Conservation (phyloP, 2,329 filamentous ascomycete species). For the Zymoseptoria pseudotritici region DNA sequence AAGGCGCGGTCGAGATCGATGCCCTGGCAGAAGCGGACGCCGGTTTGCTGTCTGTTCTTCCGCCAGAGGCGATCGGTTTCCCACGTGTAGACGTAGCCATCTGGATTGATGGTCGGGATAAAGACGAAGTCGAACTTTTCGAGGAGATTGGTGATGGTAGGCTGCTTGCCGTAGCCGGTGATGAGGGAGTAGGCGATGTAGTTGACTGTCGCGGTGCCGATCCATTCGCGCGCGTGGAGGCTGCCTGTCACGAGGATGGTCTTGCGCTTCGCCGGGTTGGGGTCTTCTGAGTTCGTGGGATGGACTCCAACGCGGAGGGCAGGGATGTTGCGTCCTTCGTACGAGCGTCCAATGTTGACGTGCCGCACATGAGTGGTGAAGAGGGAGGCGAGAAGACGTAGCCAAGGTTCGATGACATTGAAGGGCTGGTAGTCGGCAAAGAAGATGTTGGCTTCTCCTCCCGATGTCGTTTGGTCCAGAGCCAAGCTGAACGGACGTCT, state of each 20-base stretch:
- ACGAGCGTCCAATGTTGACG: constrained; percentile 73
- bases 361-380: constrained; percentile 73
- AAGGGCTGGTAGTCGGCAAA: constrained; percentile 89
- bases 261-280: constrained; percentile 50
- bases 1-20: constrained; percentile 86
- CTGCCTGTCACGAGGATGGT: constrained; percentile 79
- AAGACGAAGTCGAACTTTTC: constrained; percentile 82
- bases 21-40: constrained; percentile 73
- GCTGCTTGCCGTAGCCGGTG: constrained; percentile 67
- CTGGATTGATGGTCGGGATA: constrained; percentile 82
- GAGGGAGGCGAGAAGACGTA: constrained; percentile 81
- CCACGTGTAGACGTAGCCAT: constrained; percentile 94
- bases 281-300: constrained; percentile 42
- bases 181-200: constrained; percentile 87
- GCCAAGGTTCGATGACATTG: constrained; percentile 80
- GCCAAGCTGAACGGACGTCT: constrained; percentile 20
- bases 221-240: constrained; percentile 94
- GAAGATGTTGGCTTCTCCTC: constrained; percentile 58
- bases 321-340: constrained; percentile 78
- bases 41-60: constrained; percentile 83
- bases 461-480: constrained; percentile 15
- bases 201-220: constrained; percentile 82
- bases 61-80: constrained; percentile 86
- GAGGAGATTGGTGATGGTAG: constrained; percentile 66
- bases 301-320: constrained; percentile 68